Evolutionary conservation across 768 basidiomycete genomes (phyloP).

Genomic region (Boletus bicolor): DNA sequence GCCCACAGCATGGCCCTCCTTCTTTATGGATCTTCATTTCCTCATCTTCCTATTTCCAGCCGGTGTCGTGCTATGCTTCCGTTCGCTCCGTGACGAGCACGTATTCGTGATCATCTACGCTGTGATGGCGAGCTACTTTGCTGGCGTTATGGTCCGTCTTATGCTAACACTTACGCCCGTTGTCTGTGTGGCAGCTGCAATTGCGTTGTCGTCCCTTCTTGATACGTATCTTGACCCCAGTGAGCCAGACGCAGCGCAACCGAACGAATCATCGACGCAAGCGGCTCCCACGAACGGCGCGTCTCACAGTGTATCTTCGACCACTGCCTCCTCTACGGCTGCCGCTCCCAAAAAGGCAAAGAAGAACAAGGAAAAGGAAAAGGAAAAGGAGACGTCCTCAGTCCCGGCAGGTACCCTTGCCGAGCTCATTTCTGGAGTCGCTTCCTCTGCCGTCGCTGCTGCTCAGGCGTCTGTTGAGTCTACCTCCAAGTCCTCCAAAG

Average conservation of each 20-base stretch:
- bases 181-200: slow-evolving; percentile 90
- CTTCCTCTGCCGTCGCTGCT: slow-evolving; percentile 31
- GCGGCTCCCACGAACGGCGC: neutral
- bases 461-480: slow-evolving; percentile 7
- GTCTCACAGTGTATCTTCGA: slow-evolving; percentile 20
- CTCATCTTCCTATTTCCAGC: slow-evolving; percentile 98
- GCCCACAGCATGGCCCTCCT: slow-evolving; percentile 98
- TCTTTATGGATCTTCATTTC: slow-evolving; percentile 99
- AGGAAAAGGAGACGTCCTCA: slow-evolving; percentile 48
- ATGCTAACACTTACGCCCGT: slow-evolving; percentile 98
- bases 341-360: slow-evolving; percentile 40
- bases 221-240: slow-evolving; percentile 87
- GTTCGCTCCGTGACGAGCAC: slow-evolving; percentile 91
- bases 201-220: slow-evolving; percentile 83
- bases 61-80: slow-evolving; percentile 93
- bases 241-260: slow-evolving; percentile 48
- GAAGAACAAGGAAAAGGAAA: slow-evolving; percentile 59
- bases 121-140: slow-evolving; percentile 94
- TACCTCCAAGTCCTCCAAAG: slow-evolving; percentile 36
- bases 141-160: slow-evolving; percentile 98
- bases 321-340: slow-evolving; percentile 31
- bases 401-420: slow-evolving; percentile 34
- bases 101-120: slow-evolving; percentile 99
- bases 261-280: slow-evolving; percentile 8
- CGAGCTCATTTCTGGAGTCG: slow-evolving; percentile 42